Base-by-base conservation (phyloP, 495 filamentous ascomycete species). In the Patellaria atrata region DNA sequence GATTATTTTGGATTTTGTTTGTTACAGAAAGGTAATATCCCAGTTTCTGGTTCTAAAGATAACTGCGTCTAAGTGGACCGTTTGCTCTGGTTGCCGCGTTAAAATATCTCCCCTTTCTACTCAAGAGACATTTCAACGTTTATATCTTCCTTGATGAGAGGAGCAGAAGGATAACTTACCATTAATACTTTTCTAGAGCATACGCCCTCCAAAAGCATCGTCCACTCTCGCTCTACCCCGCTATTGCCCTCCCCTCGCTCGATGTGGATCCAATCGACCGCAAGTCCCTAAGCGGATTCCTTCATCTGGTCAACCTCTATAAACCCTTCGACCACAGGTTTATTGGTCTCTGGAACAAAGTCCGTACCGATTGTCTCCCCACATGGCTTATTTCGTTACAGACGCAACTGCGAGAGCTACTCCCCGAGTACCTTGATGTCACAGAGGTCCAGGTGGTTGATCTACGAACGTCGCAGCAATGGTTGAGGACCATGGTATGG, bases 401-500 rank as follows among this genome's bases (percentile, higher is more conserved):
- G 46, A 67, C 75, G 46, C 71, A 77, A 43, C 65, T 84, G 1
- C 67, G 62, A 10, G 70, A 77, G 15, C 68, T 75, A 10, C 56
- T 82, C 0, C 77, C 77, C 0, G 43, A 60, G 0, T 71, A 73
- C 38, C 62, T 81, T 27, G 69, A 72, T 32, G 61, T 66, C 28
- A 73, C 71, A 2, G 73, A 86, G 36, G 69, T 62, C 6, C 77
- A 83, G 54, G 68, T 74, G 15, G 63, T 71, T 12, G 81, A 91
- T 47, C 58, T 84, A 6, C 63, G 71, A 6, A 62, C 72, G 5
- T 82, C 77, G 22, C 80, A 86, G 53, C 72, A 81, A 49, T 91
- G 82, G 82, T 66, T 87, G n/a, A 75, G 80, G 43, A 79, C 78
- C 17, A 75, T 77, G 48, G 67, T 79, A 2, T 89, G 82, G 82